Conservation (phyloP, 305 asterid species). For the Rubia tinctorum region DNA sequence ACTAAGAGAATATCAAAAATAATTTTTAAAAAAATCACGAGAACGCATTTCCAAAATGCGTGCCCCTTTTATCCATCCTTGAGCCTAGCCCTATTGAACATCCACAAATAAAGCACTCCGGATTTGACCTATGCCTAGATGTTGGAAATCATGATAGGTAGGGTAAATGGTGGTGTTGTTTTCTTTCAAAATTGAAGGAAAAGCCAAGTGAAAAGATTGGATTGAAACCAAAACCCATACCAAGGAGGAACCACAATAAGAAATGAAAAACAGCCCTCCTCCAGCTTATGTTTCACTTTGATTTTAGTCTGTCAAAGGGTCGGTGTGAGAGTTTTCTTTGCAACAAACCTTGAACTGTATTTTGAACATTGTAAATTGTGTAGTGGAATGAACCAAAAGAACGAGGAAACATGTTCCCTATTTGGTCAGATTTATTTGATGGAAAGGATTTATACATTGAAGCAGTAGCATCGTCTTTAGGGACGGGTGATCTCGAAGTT, state of each 20-base stretch:
- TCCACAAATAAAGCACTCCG: too few species aligned
- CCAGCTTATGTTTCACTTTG: constrained; percentile 52
- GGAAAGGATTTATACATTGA: constrained; percentile 48
- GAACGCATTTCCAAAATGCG: too few species aligned
- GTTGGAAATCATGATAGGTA: constrained; percentile 38
- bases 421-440: constrained; percentile 44
- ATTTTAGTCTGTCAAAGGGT: constrained; percentile 53
- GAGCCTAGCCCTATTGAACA: too few species aligned
- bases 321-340: constrained; percentile 44
- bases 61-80: too few species aligned
- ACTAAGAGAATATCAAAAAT: too few species aligned
- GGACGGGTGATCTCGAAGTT: constrained; percentile 37
- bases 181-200: constrained; percentile 34
- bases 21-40: too few species aligned
- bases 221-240: constrained; percentile 53
- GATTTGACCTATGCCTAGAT: constrained; percentile 23
- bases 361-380: constrained; percentile 44
- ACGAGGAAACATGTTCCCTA: constrained; percentile 32
- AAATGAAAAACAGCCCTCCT: constrained; percentile 59
- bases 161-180: constrained; percentile 36
- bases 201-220: constrained; percentile 43
- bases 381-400: constrained; percentile 46
- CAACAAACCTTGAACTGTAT: constrained; percentile 40
- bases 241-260: constrained; percentile 52
- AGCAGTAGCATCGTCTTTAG: constrained; percentile 51